Evolutionary conservation across 768 basidiomycete genomes (phyloP).

Genomic region (Suillus americanus): DNA sequence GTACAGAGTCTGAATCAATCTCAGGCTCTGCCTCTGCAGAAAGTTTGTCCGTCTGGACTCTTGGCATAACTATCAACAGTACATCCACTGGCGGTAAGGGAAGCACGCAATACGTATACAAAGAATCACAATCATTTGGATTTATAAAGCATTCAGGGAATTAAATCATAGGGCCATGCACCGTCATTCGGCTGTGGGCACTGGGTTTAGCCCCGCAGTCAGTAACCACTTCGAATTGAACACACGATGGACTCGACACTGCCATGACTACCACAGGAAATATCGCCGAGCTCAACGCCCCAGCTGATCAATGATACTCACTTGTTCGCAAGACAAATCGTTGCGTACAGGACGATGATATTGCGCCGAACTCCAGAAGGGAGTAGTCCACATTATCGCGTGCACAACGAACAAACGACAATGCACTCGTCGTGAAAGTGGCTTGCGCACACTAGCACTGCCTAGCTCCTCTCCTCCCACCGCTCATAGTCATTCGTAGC

Average conservation of each 20-base stretch:
- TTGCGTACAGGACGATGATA: neutral
- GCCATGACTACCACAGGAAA: neutral
- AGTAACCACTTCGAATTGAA: neutral
- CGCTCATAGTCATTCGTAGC: constrained; percentile 52
- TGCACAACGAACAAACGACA: neutral
- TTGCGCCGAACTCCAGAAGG: neutral
- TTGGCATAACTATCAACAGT: neutral
- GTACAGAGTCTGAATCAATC: neutral
- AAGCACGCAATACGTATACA: neutral
- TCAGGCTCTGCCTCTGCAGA: neutral
- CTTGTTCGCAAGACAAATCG: neutral
- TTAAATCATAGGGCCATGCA: neutral
- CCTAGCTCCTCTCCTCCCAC: constrained; percentile 68
- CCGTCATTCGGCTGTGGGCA: neutral
- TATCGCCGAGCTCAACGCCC: neutral
- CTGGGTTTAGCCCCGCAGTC: neutral
- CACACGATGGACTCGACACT: neutral
- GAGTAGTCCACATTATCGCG: neutral
- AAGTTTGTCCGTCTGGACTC: neutral
- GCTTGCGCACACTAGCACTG: neutral
- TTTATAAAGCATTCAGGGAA: neutral
- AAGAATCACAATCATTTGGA: neutral
- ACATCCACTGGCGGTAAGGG: neutral
- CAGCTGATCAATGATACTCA: neutral
- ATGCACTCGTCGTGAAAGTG: neutral